phyloP scores from a whole-genome alignment of 805 yeast genomes.

The Candida arabinofermentans region DNA sequence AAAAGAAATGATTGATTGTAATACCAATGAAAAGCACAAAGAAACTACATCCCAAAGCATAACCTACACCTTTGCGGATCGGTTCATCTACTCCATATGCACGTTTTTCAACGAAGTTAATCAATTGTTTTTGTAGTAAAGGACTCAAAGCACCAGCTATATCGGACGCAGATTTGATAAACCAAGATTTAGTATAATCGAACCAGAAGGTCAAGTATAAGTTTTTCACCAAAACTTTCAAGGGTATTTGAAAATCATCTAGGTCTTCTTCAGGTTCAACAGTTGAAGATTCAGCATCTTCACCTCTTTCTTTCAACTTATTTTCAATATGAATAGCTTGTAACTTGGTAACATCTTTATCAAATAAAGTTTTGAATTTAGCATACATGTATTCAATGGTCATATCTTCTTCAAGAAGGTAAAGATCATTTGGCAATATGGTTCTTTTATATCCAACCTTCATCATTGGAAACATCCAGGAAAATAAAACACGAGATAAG shows the following conservation, averaged over 20 bases:
- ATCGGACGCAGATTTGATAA: slow-evolving; percentile 42
- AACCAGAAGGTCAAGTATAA: slow-evolving; percentile 46
- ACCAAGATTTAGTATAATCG: slow-evolving; percentile 38
- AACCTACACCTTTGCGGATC: slow-evolving; percentile 68
- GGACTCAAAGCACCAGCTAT: slow-evolving; percentile 54
- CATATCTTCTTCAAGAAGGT: slow-evolving; percentile 38
- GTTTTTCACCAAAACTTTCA: slow-evolving; percentile 29
- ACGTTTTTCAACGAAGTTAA: slow-evolving; percentile 54
- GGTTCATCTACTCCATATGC: slow-evolving; percentile 37
- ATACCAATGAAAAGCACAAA: slow-evolving; percentile 49
- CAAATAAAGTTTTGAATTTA: slow-evolving; percentile 34
- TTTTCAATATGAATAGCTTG: slow-evolving; percentile 23
- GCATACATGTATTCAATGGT: slow-evolving; percentile 38
- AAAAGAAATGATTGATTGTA: slow-evolving; percentile 59
- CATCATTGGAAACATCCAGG: slow-evolving; percentile 68
- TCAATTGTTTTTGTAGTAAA: slow-evolving; percentile 58
- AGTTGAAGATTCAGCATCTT: slow-evolving; percentile 17
- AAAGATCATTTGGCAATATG: slow-evolving; percentile 60
- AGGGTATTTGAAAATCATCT: slow-evolving; percentile 24
- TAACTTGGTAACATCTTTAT: slow-evolving; percentile 28
- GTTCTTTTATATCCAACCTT: slow-evolving; percentile 70
- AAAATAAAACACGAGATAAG: slow-evolving; percentile 47
- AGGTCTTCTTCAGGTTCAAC: slow-evolving; percentile 17
- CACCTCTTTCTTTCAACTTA: slow-evolving; percentile 28
- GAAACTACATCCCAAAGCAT: slow-evolving; percentile 63